Evolutionary conservation across 202 grass and related monocot genomes (phyloP), one percentile per base, ranked within the genome.

Genomic region (Zizania palustris): DNA sequence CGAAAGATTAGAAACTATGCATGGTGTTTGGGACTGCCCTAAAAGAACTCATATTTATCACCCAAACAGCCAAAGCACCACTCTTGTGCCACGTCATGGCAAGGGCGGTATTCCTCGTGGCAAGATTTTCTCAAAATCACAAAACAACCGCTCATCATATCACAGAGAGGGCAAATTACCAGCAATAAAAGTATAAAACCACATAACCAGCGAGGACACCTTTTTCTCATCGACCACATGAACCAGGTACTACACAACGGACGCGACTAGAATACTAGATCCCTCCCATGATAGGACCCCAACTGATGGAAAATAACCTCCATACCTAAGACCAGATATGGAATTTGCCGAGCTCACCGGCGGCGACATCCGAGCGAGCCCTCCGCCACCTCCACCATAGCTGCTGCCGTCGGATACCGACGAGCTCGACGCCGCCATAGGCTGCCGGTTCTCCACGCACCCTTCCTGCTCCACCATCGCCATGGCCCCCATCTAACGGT

Each of bases 371-470:
- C 73, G 85, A 11, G 74, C 82, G 36, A 67, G 67, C 9, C 78
- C 91, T 3, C 71, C 82, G 16, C 82, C 86, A 62, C 78, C 91
- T 3, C 71, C 82, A 12, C 82, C 86, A 62, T 65, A 85, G 71
- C 80, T 90, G 78, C 89, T 95, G 28, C 85, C 85, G 18, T 95
- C 91, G 5, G 91, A 98, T 15, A 88, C 34, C 4, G 91, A 95
- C 14, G 91, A 90, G 85, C 85, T 95, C 80, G 91, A 92, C 56
- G 89, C 85, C 19, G 82, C 80, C 54, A 92, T 70, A 45, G 73
- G 85, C 84, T 97, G 93, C 78, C 93, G 89, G 81, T 98, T 95
- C 85, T 98, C 96, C 45, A 98, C 89, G 83, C 91, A 98, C 73
- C 91, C 80, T 65, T 84, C 80, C 45, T 82, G 80, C 74, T 61